A percentile compares a stretch with the other conserved stretches of the same genome.
Conservation (phyloP, 2,329 filamentous ascomycete species). For the Arachnomyces sp. region DNA sequence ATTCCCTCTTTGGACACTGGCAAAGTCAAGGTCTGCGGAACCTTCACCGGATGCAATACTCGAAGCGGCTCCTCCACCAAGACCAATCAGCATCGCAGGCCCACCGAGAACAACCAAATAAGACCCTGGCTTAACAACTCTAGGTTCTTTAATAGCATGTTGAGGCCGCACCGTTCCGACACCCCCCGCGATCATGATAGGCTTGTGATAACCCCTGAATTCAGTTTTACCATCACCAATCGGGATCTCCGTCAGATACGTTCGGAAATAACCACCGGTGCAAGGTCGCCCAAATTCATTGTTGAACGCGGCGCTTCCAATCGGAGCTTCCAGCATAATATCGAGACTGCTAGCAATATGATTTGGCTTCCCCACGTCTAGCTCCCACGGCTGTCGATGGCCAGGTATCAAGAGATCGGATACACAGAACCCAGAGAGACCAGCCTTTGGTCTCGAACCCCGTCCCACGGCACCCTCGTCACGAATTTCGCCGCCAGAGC, state of each 20-base stretch:
- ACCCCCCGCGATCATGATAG: slow-evolving; percentile 96
- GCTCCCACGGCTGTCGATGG: slow-evolving; percentile 76
- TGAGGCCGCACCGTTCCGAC: slow-evolving; percentile 85
- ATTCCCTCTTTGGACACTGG: slow-evolving; percentile 93
- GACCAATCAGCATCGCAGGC: slow-evolving; percentile 93
- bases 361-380: slow-evolving; percentile 77
- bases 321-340: slow-evolving; percentile 95
- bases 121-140: slow-evolving; percentile 74
- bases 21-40: slow-evolving; percentile 88
- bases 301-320: slow-evolving; percentile 91
- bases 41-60: slow-evolving; percentile 81
- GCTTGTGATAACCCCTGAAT: slow-evolving; percentile 90
- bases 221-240: slow-evolving; percentile 56
- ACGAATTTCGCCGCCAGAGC: slow-evolving; percentile 89
- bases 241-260: slow-evolving; percentile 63
- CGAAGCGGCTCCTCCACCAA: slow-evolving; percentile 90
- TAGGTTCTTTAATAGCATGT: slow-evolving; percentile 76
- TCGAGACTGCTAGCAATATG: slow-evolving; percentile 92
- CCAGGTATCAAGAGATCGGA: slow-evolving; percentile 88
- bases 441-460: slow-evolving; percentile 87
- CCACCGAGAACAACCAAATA: slow-evolving; percentile 89
- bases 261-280: slow-evolving; percentile 84
- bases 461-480: slow-evolving; percentile 91
- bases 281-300: slow-evolving; percentile 94
- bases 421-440: slow-evolving; percentile 86